These are phyloP conservation scores for Starmerella bombi DNA, from an alignment of 805 yeast species.

Conservation along the genomic window DNA sequence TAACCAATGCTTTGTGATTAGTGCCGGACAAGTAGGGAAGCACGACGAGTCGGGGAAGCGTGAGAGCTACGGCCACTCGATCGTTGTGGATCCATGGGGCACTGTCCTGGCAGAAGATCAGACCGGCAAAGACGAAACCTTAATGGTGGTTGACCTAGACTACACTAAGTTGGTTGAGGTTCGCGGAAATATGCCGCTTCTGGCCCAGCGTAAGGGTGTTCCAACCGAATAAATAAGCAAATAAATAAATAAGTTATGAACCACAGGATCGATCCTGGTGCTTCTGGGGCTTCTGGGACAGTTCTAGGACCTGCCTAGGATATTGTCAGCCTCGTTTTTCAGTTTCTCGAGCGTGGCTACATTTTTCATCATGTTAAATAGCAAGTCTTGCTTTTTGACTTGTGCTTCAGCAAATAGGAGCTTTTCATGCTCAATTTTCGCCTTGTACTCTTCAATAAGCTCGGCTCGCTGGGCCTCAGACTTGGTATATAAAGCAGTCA, in stretches of 20 bases:
- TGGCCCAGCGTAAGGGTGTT: conserved; percentile 37
- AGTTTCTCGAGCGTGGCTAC: conserved; percentile 1
- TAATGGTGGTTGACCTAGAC: conserved; percentile 60
- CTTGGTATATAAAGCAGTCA: conserved; percentile 8
- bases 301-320: too few species aligned
- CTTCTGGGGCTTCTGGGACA: too few species aligned
- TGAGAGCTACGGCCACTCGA: conserved; percentile 73
- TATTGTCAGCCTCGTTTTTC: not conserved
- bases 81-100: conserved; percentile 92
- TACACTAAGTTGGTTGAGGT: conserved; percentile 42
- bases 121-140: conserved; percentile 50
- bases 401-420: conserved; percentile 8
- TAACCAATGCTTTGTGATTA: conserved; percentile 69
- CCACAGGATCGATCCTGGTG: too few species aligned
- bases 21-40: conserved; percentile 79
- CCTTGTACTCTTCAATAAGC: conserved; percentile 11
- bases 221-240: not conserved
- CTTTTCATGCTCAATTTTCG: conserved; percentile 9
- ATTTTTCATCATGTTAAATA: conserved; percentile 7
- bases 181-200: conserved; percentile 57
- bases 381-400: conserved; percentile 11
- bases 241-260: not conserved
- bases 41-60: conserved; percentile 58
- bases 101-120: conserved; percentile 61
- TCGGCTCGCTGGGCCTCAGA: conserved; percentile 3